Evolutionary conservation across 2,329 filamentous ascomycete genomes (phyloP).

Genomic region (Byssoonygena ceratinophila): DNA sequence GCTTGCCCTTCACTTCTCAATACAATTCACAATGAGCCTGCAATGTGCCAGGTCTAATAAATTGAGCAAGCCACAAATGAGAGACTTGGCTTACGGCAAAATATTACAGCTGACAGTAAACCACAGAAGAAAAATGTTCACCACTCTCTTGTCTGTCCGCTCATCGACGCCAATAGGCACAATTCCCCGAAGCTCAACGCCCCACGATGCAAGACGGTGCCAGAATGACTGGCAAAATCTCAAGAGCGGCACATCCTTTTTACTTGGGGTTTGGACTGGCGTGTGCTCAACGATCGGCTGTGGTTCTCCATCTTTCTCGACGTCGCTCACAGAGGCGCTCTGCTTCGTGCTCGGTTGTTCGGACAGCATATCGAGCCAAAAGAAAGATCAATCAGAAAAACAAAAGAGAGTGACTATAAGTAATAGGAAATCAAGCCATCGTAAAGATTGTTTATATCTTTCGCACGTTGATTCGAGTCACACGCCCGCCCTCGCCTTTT

Average conservation of each 20-base stretch:
- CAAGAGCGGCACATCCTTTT: not conserved
- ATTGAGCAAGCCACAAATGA: no score
- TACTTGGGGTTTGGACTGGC: not conserved
- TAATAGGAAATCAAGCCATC: not conserved
- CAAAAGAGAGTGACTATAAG: not conserved
- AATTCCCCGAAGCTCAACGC: constrained; percentile 47
- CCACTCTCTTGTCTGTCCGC: constrained; percentile 44
- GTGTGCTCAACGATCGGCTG: not conserved
- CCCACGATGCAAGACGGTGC: constrained; percentile 23
- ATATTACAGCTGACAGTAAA: constrained; percentile 49
- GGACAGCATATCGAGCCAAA: not conserved
- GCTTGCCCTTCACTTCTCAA: not conserved
- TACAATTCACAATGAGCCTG: not conserved
- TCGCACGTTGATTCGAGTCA: not conserved
- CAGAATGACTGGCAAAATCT: constrained; percentile 14
- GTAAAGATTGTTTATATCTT: not conserved
- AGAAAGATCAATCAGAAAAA: not conserved
- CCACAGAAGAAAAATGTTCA: constrained; percentile 46
- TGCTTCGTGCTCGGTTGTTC: not conserved
- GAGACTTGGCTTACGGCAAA: constrained; percentile 41
- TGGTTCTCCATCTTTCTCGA: constrained; percentile 9
- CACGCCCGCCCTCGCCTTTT: not conserved
- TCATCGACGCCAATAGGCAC: constrained; percentile 47
- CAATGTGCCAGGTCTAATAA: no score
- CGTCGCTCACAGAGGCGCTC: not conserved